These are phyloP conservation scores for Peltaster fructicola DNA, from an alignment of 2,329 filamentous ascomycete genomes.

Conservation along the genomic window DNA sequence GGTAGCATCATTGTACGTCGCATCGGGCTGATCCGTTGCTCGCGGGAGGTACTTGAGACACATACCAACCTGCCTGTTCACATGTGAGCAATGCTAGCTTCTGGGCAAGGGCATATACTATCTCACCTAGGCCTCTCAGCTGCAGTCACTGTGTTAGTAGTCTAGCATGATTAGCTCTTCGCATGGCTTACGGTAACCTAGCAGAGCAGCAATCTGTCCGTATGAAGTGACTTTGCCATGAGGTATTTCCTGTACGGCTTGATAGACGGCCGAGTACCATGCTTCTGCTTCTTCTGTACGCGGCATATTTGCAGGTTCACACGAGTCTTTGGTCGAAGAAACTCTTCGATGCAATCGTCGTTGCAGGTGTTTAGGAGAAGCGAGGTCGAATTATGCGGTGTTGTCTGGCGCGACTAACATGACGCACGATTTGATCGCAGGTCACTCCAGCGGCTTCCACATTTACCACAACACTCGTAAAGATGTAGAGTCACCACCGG, in stretches of 20 bases:
- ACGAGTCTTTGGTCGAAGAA: too few species aligned
- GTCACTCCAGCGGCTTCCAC: too few species aligned
- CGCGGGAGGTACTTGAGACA: conserved; percentile 72
- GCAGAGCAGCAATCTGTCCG: conserved; percentile 56
- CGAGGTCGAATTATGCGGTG: too few species aligned
- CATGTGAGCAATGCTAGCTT: not conserved
- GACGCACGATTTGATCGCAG: too few species aligned
- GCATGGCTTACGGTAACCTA: conserved; percentile 48
- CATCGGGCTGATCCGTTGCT: conserved; percentile 22
- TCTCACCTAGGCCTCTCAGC: conserved; percentile 30
- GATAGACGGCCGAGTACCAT: conserved; percentile 64
- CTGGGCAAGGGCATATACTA: too few species aligned
- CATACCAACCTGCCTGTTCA: conserved; percentile 58
- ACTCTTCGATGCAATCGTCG: too few species aligned
- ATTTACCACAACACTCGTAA: too few species aligned
- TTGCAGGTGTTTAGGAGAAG: too few species aligned
- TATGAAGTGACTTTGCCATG: conserved; percentile 72
- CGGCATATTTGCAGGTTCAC: conserved; percentile 33
- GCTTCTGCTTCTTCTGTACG: conserved; percentile 56
- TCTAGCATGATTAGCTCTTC: not conserved
- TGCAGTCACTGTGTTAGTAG: conserved; percentile 8
- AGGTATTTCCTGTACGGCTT: conserved; percentile 72
- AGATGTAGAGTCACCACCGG: too few species aligned
- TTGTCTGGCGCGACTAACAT: too few species aligned
- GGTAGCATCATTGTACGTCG: conserved; percentile 51